Evolutionary conservation across 768 basidiomycete genomes (phyloP).

Genomic region (Candolleomyces aberdarensis): DNA sequence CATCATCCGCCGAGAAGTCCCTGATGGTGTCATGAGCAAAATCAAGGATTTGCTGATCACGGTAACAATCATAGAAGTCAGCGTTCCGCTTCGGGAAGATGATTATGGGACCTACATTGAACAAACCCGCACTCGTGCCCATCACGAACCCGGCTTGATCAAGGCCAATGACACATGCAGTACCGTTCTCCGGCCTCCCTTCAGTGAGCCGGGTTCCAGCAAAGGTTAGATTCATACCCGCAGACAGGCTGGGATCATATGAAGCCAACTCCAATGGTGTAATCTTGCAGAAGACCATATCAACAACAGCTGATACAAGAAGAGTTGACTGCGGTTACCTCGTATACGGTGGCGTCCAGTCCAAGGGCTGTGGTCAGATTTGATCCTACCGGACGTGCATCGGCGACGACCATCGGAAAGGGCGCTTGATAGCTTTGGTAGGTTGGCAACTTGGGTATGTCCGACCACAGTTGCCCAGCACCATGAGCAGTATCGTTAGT

Average conservation of each 20-base stretch:
- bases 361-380: constrained; percentile 37
- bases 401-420: constrained; percentile 63
- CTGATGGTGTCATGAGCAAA: constrained; percentile 39
- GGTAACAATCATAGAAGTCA: neutral
- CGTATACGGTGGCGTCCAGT: constrained; percentile 51
- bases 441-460: constrained; percentile 46
- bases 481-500: constrained; percentile 58
- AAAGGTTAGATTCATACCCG: constrained; percentile 60
- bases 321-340: constrained; percentile 35
- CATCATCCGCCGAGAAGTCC: constrained; percentile 33
- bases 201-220: constrained; percentile 63
- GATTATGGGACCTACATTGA: constrained; percentile 53
- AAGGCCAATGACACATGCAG: constrained; percentile 69
- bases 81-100: neutral
- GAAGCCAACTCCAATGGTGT: constrained; percentile 69
- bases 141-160: constrained; percentile 75
- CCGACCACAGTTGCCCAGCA: constrained; percentile 71
- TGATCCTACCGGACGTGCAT: constrained; percentile 48
- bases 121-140: constrained; percentile 70
- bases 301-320: neutral
- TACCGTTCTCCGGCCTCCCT: constrained; percentile 50
- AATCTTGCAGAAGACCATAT: constrained; percentile 32
- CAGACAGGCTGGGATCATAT: constrained; percentile 69
- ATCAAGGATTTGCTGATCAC: constrained; percentile 47
- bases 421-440: constrained; percentile 52